Conservation (phyloP, 2,329 filamentous ascomycete species). For the Paecilomyces variotii region DNA sequence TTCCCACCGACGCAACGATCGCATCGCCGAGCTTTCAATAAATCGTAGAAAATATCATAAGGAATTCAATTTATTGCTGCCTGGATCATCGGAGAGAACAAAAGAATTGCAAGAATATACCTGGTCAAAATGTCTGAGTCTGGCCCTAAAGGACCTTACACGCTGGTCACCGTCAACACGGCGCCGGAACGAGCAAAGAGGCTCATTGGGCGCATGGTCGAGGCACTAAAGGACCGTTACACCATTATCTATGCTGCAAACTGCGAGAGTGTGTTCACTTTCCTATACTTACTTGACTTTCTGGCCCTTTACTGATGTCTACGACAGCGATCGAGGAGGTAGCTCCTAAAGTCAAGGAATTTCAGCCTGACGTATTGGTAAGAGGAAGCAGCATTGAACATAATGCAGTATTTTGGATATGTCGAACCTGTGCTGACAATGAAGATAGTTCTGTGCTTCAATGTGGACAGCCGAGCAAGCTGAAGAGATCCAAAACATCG, state of each 20-base stretch:
- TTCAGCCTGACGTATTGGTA: conserved; percentile 50
- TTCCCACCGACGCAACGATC: neutral
- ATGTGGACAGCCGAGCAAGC: conserved; percentile 46
- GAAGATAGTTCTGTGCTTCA: conserved; percentile 51
- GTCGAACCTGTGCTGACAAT: neutral
- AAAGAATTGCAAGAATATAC: neutral
- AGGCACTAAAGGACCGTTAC: conserved; percentile 55
- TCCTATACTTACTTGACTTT: neutral
- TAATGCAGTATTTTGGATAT: neutral
- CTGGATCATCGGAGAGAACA: neutral
- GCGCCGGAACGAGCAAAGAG: conserved; percentile 57
- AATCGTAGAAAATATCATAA: neutral
- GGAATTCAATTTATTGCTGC: neutral
- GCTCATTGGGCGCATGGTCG: conserved; percentile 54
- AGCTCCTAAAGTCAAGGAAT: conserved; percentile 42
- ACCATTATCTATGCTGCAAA: conserved; percentile 57
- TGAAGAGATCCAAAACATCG: conserved; percentile 29
- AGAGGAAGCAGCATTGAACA: conserved; percentile 10
- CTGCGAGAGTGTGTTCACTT: conserved; percentile 44
- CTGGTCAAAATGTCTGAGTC: neutral
- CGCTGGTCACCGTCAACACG: conserved; percentile 60
- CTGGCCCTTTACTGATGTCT: conserved; percentile 2
- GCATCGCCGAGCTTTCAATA: conserved; percentile 5
- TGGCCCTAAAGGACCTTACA: conserved; percentile 49
- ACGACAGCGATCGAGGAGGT: conserved; percentile 46